phyloP scores from a whole-genome alignment of 768 basidiomycete species.

The Phylloporus arenicola region DNA sequence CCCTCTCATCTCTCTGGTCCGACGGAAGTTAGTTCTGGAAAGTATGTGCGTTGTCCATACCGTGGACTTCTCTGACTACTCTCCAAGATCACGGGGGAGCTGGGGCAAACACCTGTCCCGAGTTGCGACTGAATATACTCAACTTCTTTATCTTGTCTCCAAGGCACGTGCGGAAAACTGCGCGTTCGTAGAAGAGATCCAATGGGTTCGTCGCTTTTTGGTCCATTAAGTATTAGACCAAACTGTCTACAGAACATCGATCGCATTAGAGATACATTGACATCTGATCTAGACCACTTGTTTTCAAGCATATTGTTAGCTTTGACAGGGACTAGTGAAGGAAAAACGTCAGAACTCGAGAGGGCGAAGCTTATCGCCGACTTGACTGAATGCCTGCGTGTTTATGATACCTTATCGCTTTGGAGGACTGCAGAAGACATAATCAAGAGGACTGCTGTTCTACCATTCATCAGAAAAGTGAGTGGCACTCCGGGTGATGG shows the following conservation, averaged over 20 bases:
- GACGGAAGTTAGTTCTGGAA: conserved; percentile 35
- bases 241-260: conserved; percentile 61
- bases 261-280: conserved; percentile 77
- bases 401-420: conserved; percentile 73
- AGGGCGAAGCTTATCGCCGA: conserved; percentile 59
- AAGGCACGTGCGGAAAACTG: conserved; percentile 79
- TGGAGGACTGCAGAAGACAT: conserved; percentile 91
- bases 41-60: conserved; percentile 13
- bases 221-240: conserved; percentile 3
- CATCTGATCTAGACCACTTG: conserved; percentile 79
- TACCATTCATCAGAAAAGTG: conserved; percentile 74
- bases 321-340: conserved; percentile 45
- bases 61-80: conserved; percentile 1
- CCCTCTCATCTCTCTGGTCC: conserved; percentile 26
- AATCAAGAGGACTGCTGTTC: conserved; percentile 63
- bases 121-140: conserved; percentile 87
- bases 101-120: conserved; percentile 77
- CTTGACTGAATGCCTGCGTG: conserved; percentile 70
- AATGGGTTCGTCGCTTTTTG: conserved; percentile 61
- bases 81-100: conserved; percentile 50
- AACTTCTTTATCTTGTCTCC: conserved; percentile 81
- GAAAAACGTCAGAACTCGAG: conserved; percentile 56
- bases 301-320: conserved; percentile 59
- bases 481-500: conserved; percentile 6
- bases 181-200: conserved; percentile 73